phyloP scores from a whole-genome alignment of 495 filamentous ascomycete genomes.

The Copromyces sp. region DNA sequence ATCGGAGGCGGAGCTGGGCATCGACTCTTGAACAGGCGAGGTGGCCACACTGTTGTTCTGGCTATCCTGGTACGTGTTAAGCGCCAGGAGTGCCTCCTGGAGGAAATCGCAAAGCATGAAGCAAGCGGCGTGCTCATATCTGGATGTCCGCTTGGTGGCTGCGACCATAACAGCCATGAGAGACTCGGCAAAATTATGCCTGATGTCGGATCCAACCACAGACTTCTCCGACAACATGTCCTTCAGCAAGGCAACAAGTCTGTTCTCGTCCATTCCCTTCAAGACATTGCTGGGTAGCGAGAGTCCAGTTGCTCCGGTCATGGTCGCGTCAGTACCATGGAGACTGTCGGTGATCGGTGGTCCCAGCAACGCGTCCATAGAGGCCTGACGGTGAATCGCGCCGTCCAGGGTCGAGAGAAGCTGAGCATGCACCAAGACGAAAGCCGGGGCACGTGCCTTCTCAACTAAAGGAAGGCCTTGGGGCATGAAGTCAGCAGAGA shows the following conservation, averaged over 20 bases:
- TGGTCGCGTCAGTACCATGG: slow-evolving; percentile 58
- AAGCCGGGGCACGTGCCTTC: slow-evolving; percentile 65
- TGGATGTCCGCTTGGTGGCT: slow-evolving; percentile 61
- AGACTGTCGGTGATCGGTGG: slow-evolving; percentile 70
- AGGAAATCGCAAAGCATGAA: slow-evolving; percentile 89
- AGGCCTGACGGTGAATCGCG: slow-evolving; percentile 66
- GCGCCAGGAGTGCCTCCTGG: slow-evolving; percentile 54
- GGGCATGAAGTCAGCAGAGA: slow-evolving; percentile 73
- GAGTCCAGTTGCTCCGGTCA: slow-evolving; percentile 49
- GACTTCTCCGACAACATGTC: slow-evolving; percentile 73
- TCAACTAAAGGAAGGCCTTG: slow-evolving; percentile 46
- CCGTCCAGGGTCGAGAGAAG: slow-evolving; percentile 71
- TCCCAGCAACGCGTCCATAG: slow-evolving; percentile 40
- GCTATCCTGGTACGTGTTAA: slow-evolving; percentile 28
- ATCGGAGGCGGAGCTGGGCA: slow-evolving; percentile 3
- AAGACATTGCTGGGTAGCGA: slow-evolving; percentile 51
- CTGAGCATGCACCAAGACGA: slow-evolving; percentile 79
- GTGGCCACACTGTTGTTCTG: slow-evolving; percentile 34
- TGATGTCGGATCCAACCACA: slow-evolving; percentile 37
- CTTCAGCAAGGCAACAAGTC: slow-evolving; percentile 74
- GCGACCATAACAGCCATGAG: slow-evolving; percentile 67
- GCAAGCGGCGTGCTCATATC: slow-evolving; percentile 82
- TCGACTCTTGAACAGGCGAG: slow-evolving; percentile 10
- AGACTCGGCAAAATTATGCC: slow-evolving; percentile 66
- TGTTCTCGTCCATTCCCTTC: slow-evolving; percentile 84